Conservation (phyloP, 2,329 filamentous ascomycete genomes). For the Gliomastix tumulicola region DNA sequence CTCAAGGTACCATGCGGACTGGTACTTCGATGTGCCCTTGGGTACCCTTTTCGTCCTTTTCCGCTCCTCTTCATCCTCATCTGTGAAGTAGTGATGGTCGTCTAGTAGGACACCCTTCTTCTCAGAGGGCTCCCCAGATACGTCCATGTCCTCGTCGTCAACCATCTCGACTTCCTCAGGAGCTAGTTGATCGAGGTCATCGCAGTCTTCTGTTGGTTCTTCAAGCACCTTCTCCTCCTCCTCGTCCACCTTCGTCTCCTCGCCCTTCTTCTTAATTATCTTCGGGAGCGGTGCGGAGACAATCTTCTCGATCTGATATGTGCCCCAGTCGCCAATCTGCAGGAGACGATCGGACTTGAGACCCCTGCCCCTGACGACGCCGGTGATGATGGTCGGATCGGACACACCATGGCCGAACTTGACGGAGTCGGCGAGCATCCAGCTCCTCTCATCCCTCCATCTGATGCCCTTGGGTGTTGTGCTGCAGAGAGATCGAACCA, state of each 20-base stretch:
- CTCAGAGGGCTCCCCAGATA: conserved; percentile 28
- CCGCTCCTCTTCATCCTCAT: conserved; percentile 49
- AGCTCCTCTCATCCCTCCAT: conserved; percentile 93
- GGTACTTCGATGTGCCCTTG: conserved; percentile 87
- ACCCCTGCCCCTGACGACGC: conserved; percentile 77
- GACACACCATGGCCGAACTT: conserved; percentile 57
- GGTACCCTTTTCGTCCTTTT: conserved; percentile 68
- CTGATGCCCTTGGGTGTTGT: conserved; percentile 88
- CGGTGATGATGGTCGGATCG: conserved; percentile 68
- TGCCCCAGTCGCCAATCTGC: conserved; percentile 89
- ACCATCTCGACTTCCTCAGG: conserved; percentile 79
- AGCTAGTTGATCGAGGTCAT: conserved; percentile 76
- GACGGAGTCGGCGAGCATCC: conserved; percentile 86
- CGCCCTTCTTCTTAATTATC: conserved; percentile 51
- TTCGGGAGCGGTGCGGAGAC: conserved; percentile 63
- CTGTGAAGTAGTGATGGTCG: conserved; percentile 96
- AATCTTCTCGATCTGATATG: conserved; percentile 88
- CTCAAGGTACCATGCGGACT: conserved; percentile 86
- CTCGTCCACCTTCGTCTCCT: conserved; percentile 70
- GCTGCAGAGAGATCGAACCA: conserved; percentile 86
- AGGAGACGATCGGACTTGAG: conserved; percentile 86
- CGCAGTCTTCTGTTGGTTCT: conserved; percentile 68
- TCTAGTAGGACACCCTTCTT: conserved; percentile 89
- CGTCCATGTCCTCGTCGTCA: conserved; percentile 48
- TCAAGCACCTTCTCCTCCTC: conserved; percentile 56